phyloP scores from a whole-genome alignment of 495 filamentous ascomycete genomes.

The Penicillium paxilli region DNA sequence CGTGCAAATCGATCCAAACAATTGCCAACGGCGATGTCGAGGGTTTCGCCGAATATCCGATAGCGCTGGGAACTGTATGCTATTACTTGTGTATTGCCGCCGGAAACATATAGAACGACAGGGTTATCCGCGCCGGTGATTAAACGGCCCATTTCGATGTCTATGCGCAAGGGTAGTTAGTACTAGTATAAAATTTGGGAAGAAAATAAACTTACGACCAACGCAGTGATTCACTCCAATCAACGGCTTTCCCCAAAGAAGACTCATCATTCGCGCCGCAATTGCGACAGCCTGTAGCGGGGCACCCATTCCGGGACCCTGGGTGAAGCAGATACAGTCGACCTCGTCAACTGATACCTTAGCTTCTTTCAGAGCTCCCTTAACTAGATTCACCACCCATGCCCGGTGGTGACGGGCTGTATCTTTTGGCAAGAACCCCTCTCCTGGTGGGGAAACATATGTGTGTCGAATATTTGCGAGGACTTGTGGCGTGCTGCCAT shows the following conservation, averaged over 20 bases:
- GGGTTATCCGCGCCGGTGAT: conserved; percentile 93
- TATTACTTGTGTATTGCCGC: conserved; percentile 97
- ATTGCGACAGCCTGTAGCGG: conserved; percentile 88
- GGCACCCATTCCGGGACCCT: conserved; percentile 94
- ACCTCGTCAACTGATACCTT: conserved; percentile 62
- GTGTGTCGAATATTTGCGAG: conserved; percentile 96
- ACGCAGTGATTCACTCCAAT: conserved; percentile 98
- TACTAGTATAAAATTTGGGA: neutral
- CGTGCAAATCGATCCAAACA: conserved; percentile 95
- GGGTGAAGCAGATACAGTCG: conserved; percentile 92
- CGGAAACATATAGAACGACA: conserved; percentile 92
- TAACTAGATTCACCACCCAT: conserved; percentile 79
- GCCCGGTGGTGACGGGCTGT: conserved; percentile 87
- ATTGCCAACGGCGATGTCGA: conserved; percentile 97
- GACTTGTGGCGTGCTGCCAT: conserved; percentile 63
- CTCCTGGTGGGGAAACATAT: conserved; percentile 85
- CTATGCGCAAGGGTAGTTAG: conserved; percentile 26
- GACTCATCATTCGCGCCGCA: conserved; percentile 75
- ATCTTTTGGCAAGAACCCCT: conserved; percentile 95
- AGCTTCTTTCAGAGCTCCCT: conserved; percentile 71
- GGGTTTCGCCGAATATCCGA: conserved; percentile 95
- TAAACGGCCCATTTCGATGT: conserved; percentile 95
- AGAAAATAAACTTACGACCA: conserved; percentile 62
- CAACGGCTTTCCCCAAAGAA: conserved; percentile 84
- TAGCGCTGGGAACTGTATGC: conserved; percentile 93